Evolutionary conservation across 1,139 yeast species (phyloP), one percentile per base, ranked within the genome.

Genomic region (Hemisphaericaspora xylanilytica): DNA sequence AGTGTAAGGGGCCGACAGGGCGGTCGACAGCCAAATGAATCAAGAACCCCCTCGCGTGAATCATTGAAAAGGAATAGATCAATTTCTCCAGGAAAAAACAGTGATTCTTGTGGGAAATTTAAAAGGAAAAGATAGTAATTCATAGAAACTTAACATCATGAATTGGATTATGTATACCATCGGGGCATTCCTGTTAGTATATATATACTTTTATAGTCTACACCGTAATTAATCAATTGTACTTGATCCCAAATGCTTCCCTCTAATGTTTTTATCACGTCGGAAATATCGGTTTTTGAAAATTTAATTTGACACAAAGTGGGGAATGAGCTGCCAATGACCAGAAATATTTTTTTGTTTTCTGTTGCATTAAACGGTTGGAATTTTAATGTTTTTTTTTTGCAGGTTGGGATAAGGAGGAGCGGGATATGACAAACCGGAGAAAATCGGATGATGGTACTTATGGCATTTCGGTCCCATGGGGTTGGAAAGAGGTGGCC

Each of bases 21-120:
- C 10, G 24, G 33, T 2, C 18, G 12, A 15, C 10, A 6, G 12
- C 21, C n/a, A 10, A 22, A 36, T 24, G 41, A 40, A 25, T 45
- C 49, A 12, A 35, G 46, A 38, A 43, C 47, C 16, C 47, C 46
- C 15, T 44, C 47, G 3, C 38, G 44, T 14, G 43, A 43, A 22
- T 35, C 33, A 11, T 31, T 36, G 26, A 39, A 40, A 37, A 20
- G 45, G 21, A 39, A 20, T 36, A 25, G 45, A 18, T 32, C 41
- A 20, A 31, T 37, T 17, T 40, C 44, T 12, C 14, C 22, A n/a
- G 7, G 6, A 4, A n/a, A 11, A 5, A 12, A 29, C 18, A n/a
- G 4, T 4, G 11, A n/a, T 7, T 15, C n/a, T n/a, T n/a, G 13
- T 13, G n/a, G 35, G 14, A 18, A 22, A n/a, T 15, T 13, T 17